These are phyloP conservation scores for Penicillium frequentans DNA, from an alignment of 2,329 filamentous ascomycete species.

Conservation along the genomic window DNA sequence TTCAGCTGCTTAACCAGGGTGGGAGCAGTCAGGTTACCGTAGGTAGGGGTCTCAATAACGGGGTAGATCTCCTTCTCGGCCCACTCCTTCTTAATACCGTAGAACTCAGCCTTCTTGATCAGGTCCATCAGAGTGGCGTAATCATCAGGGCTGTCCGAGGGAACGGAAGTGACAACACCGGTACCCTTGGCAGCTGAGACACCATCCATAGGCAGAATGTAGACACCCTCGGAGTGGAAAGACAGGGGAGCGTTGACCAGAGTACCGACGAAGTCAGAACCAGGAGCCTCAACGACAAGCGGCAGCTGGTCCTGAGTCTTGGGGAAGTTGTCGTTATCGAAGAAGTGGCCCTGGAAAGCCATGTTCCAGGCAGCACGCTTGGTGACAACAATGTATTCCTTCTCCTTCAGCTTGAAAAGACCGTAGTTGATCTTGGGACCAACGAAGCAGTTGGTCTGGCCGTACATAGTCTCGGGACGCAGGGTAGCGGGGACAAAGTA, in stretches of 20 bases:
- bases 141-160: slow-evolving; percentile 94
- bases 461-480: slow-evolving; percentile 97
- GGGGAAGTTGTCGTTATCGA: slow-evolving; percentile 50
- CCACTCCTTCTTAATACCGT: slow-evolving; percentile 96
- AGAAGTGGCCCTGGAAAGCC: slow-evolving; percentile 87
- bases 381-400: slow-evolving; percentile 81
- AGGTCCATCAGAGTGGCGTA: slow-evolving; percentile 86
- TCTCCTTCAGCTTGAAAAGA: slow-evolving; percentile 74
- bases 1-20: slow-evolving; percentile 88
- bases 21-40: slow-evolving; percentile 80
- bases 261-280: slow-evolving; percentile 82
- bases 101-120: slow-evolving; percentile 92
- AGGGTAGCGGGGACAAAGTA: slow-evolving; percentile 92
- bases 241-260: slow-evolving; percentile 87
- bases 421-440: slow-evolving; percentile 88
- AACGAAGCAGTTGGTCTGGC: slow-evolving; percentile 94
- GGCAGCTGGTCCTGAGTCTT: slow-evolving; percentile 69
- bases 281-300: slow-evolving; percentile 71
- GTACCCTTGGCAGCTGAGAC: slow-evolving; percentile 93
- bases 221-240: slow-evolving; percentile 76
- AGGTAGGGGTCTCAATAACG: slow-evolving; percentile 84
- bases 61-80: slow-evolving; percentile 85
- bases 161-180: slow-evolving; percentile 92
- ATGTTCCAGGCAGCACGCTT: slow-evolving; percentile 88
- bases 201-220: slow-evolving; percentile 92